Conservation (phyloP, 2,329 filamentous ascomycete species). For the Trichoderma brevicompactum region DNA sequence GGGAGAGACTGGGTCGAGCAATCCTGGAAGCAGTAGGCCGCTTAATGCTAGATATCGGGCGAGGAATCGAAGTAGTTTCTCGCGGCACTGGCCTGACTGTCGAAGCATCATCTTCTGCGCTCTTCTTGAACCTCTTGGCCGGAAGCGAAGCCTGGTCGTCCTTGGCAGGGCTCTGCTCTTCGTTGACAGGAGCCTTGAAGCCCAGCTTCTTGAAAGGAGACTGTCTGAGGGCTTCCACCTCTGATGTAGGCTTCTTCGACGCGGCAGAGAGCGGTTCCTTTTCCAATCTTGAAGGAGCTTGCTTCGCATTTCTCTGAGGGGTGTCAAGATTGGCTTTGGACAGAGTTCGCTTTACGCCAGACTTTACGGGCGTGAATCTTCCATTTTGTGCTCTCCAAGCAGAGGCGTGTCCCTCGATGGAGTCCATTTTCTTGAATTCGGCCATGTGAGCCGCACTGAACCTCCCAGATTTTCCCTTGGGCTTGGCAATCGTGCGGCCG, state of each 20-base stretch:
- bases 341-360: slow-evolving; percentile 46
- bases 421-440: slow-evolving; percentile 97
- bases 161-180: slow-evolving; percentile 28
- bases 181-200: slow-evolving; percentile 31
- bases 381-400: slow-evolving; percentile 67
- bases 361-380: slow-evolving; percentile 55
- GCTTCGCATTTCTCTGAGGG: slow-evolving; percentile 54
- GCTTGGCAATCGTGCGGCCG: slow-evolving; percentile 74
- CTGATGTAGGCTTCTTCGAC: slow-evolving; percentile 46
- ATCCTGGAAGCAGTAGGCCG: slow-evolving; percentile 42
- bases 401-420: slow-evolving; percentile 84
- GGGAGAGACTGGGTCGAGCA: slow-evolving; percentile 56
- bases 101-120: slow-evolving; percentile 70
- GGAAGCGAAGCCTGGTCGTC: slow-evolving; percentile 38
- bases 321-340: slow-evolving; percentile 51
- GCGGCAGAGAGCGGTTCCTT: slow-evolving; percentile 57
- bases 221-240: slow-evolving; percentile 42
- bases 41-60: slow-evolving; percentile 46
- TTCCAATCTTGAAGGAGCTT: slow-evolving; percentile 62
- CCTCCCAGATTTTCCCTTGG: slow-evolving; percentile 76
- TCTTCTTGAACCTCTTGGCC: slow-evolving; percentile 73
- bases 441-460: slow-evolving; percentile 86
- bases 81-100: slow-evolving; percentile 63
- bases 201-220: slow-evolving; percentile 36
- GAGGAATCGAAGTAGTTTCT: slow-evolving; percentile 54